Evolutionary conservation across 805 yeast species (phyloP), one percentile per base, ranked within the genome.

Genomic region (Ogataea nonfermentans): DNA sequence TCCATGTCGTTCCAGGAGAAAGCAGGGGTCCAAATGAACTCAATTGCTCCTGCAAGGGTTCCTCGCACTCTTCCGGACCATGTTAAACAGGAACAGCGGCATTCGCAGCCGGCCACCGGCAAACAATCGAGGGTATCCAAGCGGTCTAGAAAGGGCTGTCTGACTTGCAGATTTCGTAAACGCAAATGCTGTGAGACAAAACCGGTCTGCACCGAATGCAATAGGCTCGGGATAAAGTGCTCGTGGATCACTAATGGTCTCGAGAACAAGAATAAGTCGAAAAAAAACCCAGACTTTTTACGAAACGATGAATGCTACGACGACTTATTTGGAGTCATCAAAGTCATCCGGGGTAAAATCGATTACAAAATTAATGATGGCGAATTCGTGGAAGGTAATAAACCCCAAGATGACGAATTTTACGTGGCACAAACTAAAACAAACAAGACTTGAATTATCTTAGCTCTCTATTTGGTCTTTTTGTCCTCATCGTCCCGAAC

Each of bases 101-200:
- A 19, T 22, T 15, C 14, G 34, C 19, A 14, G 16, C 23, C n/a
- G n/a, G n/a, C 13, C 13, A 10, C n/a, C 24, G 3, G 26, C 2
- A 24, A 8, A 6, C 14, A 16, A 1, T 37, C 37, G 16, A 38
- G 35, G 33, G 41, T 45, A 3, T 41, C 49, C 12, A 47, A 46
- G 30, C 37, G 65, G 10, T 62, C 67, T 2, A 44, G 63, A 13
- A 40, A 48, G 12, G 69, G 70, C 0, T 67, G 70, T 39, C 43
- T 56, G 10, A 60, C 63, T 30, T 69, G 74, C 47, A 59, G 68
- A 41, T 57, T 53, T 41, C 57, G 71, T 31, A 69, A 67, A 57
- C 67, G 68, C 47, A 68, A 67, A 38, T 69, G 74, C 47, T 69
- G 68, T 45, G 66, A 68, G 41, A 52, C 59, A 5, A 62, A 61